These are phyloP conservation scores for Ensete ventricosum DNA, from an alignment of 176 grass and related monocot genomes.

Conservation along the genomic window DNA sequence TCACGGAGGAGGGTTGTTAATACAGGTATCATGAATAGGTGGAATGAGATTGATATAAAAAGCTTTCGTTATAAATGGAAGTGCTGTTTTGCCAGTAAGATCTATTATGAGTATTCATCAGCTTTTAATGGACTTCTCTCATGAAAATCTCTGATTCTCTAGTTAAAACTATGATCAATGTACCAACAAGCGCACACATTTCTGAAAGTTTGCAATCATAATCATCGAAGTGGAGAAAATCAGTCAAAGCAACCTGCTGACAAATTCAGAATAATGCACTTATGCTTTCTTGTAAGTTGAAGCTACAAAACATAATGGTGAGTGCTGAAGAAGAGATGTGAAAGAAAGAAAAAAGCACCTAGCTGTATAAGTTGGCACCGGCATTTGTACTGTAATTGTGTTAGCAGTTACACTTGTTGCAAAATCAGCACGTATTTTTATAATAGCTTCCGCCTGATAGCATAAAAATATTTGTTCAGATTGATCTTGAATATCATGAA, in stretches of 20 bases:
- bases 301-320: not conserved
- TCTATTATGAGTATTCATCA: too few species aligned
- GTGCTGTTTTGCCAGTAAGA: too few species aligned
- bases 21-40: too few species aligned
- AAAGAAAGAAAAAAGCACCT: conserved; percentile 35
- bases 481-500: not conserved
- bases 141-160: not conserved
- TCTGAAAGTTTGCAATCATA: conserved; percentile 3
- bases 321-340: not conserved
- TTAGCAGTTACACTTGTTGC: conserved; percentile 82
- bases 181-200: not conserved
- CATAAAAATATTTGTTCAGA: not conserved
- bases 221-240: conserved; percentile 1
- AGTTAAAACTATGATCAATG: not conserved
- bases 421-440: conserved; percentile 95
- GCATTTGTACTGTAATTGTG: conserved; percentile 91
- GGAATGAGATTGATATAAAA: too few species aligned
- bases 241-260: not conserved
- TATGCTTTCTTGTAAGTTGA: too few species aligned
- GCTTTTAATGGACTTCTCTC: too few species aligned
- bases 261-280: not conserved
- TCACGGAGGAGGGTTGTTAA: too few species aligned
- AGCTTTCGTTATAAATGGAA: too few species aligned
- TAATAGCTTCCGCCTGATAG: conserved; percentile 73
- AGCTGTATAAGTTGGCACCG: conserved; percentile 75